Percentiles rank a stretch among this genome's conserved stretches.
These are phyloP conservation scores for Eucalyptus marginata DNA, from an alignment of 345 rosid genomes.

Conservation along the genomic window DNA sequence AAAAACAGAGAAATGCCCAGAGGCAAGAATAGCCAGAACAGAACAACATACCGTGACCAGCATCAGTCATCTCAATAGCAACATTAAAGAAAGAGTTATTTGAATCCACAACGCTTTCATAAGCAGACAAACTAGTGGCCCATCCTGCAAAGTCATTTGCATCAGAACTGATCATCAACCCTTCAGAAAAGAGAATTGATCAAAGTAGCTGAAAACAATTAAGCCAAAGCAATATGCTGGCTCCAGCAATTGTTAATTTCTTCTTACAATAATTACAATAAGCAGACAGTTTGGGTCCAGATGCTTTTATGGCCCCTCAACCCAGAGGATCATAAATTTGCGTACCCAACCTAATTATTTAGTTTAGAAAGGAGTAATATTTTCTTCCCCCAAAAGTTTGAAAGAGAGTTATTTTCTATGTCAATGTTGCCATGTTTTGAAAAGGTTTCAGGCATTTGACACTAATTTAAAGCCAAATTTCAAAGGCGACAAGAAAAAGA, in stretches of 20 bases:
- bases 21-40: not conserved
- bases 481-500: not conserved
- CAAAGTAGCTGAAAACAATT: not conserved
- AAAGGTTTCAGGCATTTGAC: not conserved
- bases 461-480: not conserved
- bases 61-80: slow-evolving; percentile 57
- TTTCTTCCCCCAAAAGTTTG: not conserved
- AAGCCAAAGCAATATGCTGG: not conserved
- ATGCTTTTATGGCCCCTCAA: not conserved
- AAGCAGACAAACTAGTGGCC: slow-evolving; percentile 59
- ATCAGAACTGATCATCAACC: not conserved
- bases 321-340: not conserved
- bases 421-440: not conserved
- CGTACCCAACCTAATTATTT: not conserved
- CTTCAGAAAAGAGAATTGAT: not conserved
- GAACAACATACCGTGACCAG: slow-evolving; percentile 62
- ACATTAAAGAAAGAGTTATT: slow-evolving; percentile 69
- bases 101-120: slow-evolving; percentile 30
- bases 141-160: slow-evolving; percentile 41
- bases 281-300: not conserved
- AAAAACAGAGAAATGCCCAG: not conserved
- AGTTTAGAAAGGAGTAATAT: not conserved
- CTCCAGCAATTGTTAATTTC: not conserved
- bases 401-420: not conserved
- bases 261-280: not conserved